Conservation (phyloP, 305 asterid genomes). For the Solanum chacoense region DNA sequence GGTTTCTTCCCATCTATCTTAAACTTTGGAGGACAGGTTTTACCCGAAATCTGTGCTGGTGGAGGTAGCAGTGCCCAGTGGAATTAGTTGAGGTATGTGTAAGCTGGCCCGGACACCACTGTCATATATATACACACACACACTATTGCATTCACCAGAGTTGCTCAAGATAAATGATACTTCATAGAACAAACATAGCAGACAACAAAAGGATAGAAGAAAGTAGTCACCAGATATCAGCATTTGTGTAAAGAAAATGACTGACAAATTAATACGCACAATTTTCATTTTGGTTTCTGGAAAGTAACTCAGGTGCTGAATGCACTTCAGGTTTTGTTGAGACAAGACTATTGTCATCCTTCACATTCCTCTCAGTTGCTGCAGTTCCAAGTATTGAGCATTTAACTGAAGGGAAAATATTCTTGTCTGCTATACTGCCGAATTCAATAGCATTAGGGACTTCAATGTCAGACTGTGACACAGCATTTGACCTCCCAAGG, state of each 20-base stretch:
- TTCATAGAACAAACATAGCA: not conserved
- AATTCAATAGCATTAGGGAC: slow-evolving; percentile 33
- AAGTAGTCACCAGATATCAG: not conserved
- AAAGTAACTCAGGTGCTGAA: slow-evolving; percentile 28
- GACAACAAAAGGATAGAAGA: not conserved
- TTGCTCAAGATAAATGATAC: not conserved
- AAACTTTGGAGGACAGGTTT: not conserved
- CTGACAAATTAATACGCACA: slow-evolving; percentile 27
- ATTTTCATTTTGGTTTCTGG: slow-evolving; percentile 41
- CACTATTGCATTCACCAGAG: not conserved
- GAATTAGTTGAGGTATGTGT: not conserved
- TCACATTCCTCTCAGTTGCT: slow-evolving; percentile 33
- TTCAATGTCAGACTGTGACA: slow-evolving; percentile 43
- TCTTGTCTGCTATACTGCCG: slow-evolving; percentile 36
- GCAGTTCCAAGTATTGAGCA: slow-evolving; percentile 28
- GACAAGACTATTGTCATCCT: slow-evolving; percentile 35
- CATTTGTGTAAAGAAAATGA: slow-evolving; percentile 6
- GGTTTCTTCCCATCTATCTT: not conserved
- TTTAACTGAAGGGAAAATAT: slow-evolving; percentile 31
- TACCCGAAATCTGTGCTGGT: not conserved
- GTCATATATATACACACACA: not conserved
- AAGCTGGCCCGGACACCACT: not conserved
- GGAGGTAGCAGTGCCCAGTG: not conserved
- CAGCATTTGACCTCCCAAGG: slow-evolving; percentile 31
- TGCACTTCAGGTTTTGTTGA: slow-evolving; percentile 36